Evolutionary conservation across 139 green algal species (phyloP).

Genomic region (Chlorella vulgaris): DNA sequence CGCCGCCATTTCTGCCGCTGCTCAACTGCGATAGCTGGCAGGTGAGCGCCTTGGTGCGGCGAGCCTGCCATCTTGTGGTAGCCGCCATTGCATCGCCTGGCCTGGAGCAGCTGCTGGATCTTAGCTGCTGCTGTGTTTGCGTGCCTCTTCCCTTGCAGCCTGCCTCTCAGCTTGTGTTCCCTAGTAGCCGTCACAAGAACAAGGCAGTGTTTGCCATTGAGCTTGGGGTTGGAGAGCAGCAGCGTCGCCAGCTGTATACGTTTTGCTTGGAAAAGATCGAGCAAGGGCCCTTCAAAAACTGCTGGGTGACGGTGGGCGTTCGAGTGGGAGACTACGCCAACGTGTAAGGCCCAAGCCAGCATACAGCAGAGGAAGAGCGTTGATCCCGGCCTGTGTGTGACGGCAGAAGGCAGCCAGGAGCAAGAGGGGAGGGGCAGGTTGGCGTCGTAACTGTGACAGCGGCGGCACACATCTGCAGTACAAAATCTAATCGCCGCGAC

Average conservation of each 20-base stretch:
- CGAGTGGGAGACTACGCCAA: slow-evolving; percentile 49
- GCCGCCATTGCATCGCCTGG: too few species aligned
- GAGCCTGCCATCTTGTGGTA: slow-evolving; percentile 50
- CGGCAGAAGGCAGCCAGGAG: too few species aligned
- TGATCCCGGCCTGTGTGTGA: too few species aligned
- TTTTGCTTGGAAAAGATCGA: slow-evolving; percentile 62
- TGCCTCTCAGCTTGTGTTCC: slow-evolving; percentile 54
- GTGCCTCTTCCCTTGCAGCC: not conserved
- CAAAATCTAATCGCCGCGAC: too few species aligned
- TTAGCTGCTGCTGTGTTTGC: too few species aligned
- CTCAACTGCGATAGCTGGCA: slow-evolving; percentile 64
- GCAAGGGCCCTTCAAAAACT: slow-evolving; percentile 49
- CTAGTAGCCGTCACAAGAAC: slow-evolving; percentile 38
- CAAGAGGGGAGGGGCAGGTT: too few species aligned
- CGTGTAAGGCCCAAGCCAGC: not conserved
- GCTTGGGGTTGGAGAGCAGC: slow-evolving; percentile 42
- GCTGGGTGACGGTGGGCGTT: slow-evolving; percentile 54
- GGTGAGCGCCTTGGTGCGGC: slow-evolving; percentile 21
- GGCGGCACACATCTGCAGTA: too few species aligned
- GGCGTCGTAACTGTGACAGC: too few species aligned
- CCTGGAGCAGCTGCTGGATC: too few species aligned
- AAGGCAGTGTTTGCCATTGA: slow-evolving; percentile 56
- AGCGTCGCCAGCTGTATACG: slow-evolving; percentile 51
- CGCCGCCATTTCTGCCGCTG: slow-evolving; percentile 48
- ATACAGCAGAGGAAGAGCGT: too few species aligned